Conservation (phyloP, 257 asterid genomes). For the Capsicum baccatum region DNA sequence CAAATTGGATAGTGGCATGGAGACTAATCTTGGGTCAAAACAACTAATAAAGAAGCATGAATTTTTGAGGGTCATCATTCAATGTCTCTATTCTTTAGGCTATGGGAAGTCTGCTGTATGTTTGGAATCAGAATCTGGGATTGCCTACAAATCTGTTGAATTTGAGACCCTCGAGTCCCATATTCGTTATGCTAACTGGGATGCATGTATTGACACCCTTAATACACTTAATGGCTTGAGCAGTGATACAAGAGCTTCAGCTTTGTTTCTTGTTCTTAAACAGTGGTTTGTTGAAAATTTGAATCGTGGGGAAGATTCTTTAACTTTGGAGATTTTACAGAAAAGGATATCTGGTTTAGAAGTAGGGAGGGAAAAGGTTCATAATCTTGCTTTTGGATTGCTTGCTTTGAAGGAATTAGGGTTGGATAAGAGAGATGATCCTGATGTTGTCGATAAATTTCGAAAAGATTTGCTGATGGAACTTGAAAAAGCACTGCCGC, state of each 20-base stretch:
- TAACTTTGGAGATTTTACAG: slow-evolving; percentile 60
- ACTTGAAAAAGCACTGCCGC: slow-evolving; percentile 72
- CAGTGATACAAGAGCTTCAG: slow-evolving; percentile 68
- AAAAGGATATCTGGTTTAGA: slow-evolving; percentile 53
- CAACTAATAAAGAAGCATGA: slow-evolving; percentile 70
- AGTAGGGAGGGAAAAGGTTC: slow-evolving; percentile 60
- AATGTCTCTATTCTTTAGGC: slow-evolving; percentile 75
- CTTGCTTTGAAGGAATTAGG: slow-evolving; percentile 54
- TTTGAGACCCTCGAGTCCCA: slow-evolving; percentile 59
- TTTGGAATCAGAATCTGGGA: slow-evolving; percentile 82
- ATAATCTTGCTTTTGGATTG: slow-evolving; percentile 64
- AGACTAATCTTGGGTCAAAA: slow-evolving; percentile 57
- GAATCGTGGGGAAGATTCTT: slow-evolving; percentile 57
- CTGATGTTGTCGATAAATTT: slow-evolving; percentile 43
- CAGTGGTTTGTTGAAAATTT: slow-evolving; percentile 74
- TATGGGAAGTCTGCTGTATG: slow-evolving; percentile 67
- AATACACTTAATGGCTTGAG: slow-evolving; percentile 49
- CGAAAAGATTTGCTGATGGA: slow-evolving; percentile 52
- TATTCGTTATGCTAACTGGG: slow-evolving; percentile 66
- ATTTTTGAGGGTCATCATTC: slow-evolving; percentile 67
- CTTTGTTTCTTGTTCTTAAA: slow-evolving; percentile 64
- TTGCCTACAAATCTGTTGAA: slow-evolving; percentile 58
- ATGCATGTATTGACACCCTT: slow-evolving; percentile 55
- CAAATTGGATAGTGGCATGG: slow-evolving; percentile 33
- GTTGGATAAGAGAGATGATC: slow-evolving; percentile 50